A percentile compares a stretch with the other conserved stretches of the same genome.
Conservation (phyloP, 495 filamentous ascomycete genomes). For the Podospora didyma region DNA sequence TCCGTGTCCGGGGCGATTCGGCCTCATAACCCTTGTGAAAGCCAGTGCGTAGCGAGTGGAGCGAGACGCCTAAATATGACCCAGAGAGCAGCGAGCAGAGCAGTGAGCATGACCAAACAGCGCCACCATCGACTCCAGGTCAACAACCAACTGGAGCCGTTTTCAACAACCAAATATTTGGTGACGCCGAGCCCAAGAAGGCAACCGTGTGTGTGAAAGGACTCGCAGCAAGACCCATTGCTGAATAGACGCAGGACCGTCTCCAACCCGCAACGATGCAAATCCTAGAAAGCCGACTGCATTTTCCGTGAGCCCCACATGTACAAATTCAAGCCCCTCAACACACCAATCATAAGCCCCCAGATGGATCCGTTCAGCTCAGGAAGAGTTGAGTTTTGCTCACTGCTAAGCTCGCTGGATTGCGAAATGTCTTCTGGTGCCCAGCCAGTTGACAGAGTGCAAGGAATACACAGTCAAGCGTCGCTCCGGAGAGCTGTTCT, state of each 20-base stretch:
- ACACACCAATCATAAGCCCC: neutral
- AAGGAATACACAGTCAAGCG: conserved; percentile 16
- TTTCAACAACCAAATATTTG: neutral
- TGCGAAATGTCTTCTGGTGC: conserved; percentile 19
- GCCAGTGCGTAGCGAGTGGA: neutral
- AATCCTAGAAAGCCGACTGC: no score
- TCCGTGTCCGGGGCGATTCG: conserved; percentile 20
- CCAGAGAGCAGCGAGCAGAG: conserved; percentile 31
- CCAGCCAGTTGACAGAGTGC: conserved; percentile 26
- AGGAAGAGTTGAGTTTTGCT: conserved; percentile 17
- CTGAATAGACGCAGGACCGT: no score
- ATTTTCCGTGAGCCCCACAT: no score
- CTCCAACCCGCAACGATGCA: no score
- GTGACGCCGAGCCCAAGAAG: neutral
- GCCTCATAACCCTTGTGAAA: conserved; percentile 1
- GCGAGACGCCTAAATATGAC: neutral
- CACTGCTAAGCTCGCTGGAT: conserved; percentile 32
- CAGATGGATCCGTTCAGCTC: conserved; percentile 6
- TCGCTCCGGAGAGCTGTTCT: conserved; percentile 17
- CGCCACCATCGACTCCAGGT: conserved; percentile 25
- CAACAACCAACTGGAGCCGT: conserved; percentile 12
- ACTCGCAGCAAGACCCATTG: no score
- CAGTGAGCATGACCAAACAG: conserved; percentile 24
- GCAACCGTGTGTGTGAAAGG: conserved; percentile 11
- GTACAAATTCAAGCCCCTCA: neutral